These are phyloP conservation scores for Rubus parviflorus DNA, from an alignment of 306 rosid species.

Conservation along the genomic window DNA sequence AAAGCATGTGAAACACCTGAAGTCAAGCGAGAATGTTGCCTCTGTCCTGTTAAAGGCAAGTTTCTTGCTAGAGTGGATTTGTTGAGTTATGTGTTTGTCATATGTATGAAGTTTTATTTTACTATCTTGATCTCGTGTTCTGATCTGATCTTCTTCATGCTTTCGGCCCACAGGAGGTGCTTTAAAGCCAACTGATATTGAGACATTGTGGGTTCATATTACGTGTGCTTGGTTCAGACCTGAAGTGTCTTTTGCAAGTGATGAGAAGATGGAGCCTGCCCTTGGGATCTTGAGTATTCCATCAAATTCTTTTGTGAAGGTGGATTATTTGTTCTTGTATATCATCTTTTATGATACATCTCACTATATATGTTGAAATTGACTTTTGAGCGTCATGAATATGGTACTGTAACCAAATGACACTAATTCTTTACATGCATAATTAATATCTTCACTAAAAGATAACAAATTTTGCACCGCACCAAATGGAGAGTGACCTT, in stretches of 20 bases:
- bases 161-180: slow-evolving; percentile 79
- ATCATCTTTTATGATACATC: slow-evolving; percentile 15
- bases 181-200: slow-evolving; percentile 91
- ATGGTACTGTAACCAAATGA: not conserved
- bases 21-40: slow-evolving; percentile 92
- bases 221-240: slow-evolving; percentile 99
- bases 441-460: not conserved
- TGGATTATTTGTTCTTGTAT: slow-evolving; percentile 27
- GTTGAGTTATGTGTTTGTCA: not conserved
- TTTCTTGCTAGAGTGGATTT: not conserved
- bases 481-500: not conserved
- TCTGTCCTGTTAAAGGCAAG: slow-evolving; percentile 95
- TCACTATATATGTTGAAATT: slow-evolving; percentile 7
- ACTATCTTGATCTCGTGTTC: slow-evolving; percentile 18
- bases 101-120: slow-evolving; percentile 5
- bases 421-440: not conserved
- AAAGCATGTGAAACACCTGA: slow-evolving; percentile 93
- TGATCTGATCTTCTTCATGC: slow-evolving; percentile 17
- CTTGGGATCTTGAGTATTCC: slow-evolving; percentile 97
- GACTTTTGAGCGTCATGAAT: not conserved
- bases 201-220: slow-evolving; percentile 94
- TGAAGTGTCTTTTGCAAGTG: slow-evolving; percentile 95
- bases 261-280: slow-evolving; percentile 99
- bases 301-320: slow-evolving; percentile 98
- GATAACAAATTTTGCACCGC: not conserved